Evolutionary conservation across 2,329 filamentous ascomycete genomes (phyloP).

Genomic region (Leptosphaerulina australis): DNA sequence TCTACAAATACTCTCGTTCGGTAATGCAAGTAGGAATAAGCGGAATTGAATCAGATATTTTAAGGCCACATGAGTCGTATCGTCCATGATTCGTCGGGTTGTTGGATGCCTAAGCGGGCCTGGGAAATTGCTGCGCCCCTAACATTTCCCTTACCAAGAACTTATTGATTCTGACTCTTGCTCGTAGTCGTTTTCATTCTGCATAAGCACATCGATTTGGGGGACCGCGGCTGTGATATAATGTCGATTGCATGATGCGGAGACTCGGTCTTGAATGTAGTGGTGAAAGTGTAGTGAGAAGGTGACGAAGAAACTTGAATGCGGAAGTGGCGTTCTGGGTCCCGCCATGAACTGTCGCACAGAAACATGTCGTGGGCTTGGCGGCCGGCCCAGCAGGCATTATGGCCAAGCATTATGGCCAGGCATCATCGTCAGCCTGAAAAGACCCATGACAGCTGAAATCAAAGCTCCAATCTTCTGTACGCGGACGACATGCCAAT

Average conservation of each 20-base stretch:
- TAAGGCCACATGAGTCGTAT: constrained; percentile 10
- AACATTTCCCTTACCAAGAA: no score
- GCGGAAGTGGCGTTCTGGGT: constrained; percentile 16
- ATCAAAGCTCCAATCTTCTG: neutral
- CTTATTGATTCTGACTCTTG: constrained; percentile 1
- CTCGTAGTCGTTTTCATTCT: neutral
- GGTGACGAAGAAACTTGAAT: constrained; percentile 9
- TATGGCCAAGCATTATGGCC: constrained; percentile 1
- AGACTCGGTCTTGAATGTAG: neutral
- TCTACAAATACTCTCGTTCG: constrained; percentile 7
- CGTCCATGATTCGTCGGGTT: constrained; percentile 2
- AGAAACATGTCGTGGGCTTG: constrained; percentile 5
- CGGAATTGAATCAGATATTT: constrained; percentile 16
- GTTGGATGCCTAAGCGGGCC: constrained; percentile 16
- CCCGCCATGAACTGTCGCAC: neutral
- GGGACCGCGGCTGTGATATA: neutral
- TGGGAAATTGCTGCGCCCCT: constrained; percentile 15
- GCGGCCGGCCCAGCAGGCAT: neutral
- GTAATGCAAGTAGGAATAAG: constrained; percentile 7
- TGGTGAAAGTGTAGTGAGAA: neutral
- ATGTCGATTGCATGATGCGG: neutral
- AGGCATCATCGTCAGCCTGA: constrained; percentile 6
- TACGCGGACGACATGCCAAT: neutral
- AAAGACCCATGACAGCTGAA: neutral
- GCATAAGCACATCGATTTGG: neutral